Conservation (phyloP, 2,329 filamentous ascomycete genomes). For the Colletotrichum zoysiae region DNA sequence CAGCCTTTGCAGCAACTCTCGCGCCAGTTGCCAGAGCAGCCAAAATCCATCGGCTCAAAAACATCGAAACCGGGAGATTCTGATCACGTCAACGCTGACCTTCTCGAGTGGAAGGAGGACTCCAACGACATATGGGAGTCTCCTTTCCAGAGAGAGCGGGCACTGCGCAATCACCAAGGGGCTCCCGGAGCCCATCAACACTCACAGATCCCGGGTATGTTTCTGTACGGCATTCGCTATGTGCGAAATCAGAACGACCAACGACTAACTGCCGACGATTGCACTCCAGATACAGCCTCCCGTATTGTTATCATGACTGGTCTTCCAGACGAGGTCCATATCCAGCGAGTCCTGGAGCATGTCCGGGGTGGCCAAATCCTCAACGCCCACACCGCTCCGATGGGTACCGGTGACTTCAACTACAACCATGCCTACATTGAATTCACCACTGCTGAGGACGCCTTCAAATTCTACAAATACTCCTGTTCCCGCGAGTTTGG, state of each 20-base stretch:
- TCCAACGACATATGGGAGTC: conserved; percentile 22
- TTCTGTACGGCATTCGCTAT: conserved; percentile 34
- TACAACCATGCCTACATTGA: conserved; percentile 27
- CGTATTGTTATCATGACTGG: conserved; percentile 37
- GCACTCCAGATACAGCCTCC: conserved; percentile 25
- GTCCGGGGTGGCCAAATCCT: conserved; percentile 36
- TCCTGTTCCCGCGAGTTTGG: conserved; percentile 29
- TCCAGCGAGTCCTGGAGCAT: conserved; percentile 35
- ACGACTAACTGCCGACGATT: conserved; percentile 15
- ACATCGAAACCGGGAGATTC: background rate
- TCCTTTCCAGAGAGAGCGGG: conserved; percentile 13
- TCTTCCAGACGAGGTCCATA: conserved; percentile 25
- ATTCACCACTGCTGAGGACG: conserved; percentile 20
- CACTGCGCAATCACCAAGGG: conserved; percentile 26
- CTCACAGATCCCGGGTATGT: conserved; percentile 31
- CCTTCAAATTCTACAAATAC: conserved; percentile 3
- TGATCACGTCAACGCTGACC: too few relatives aligned
- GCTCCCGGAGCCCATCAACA: background rate
- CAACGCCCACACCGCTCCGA: conserved; percentile 16
- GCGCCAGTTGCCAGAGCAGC: background rate
- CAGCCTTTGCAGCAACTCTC: background rate
- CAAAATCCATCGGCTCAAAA: background rate
- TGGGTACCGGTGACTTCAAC: conserved; percentile 3
- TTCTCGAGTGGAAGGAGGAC: background rate
- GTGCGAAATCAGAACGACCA: conserved; percentile 10